Evolutionary conservation across 2,329 filamentous ascomycete genomes (phyloP), one percentile per base, ranked within the genome.

Genomic region (Claviceps purpurea): DNA sequence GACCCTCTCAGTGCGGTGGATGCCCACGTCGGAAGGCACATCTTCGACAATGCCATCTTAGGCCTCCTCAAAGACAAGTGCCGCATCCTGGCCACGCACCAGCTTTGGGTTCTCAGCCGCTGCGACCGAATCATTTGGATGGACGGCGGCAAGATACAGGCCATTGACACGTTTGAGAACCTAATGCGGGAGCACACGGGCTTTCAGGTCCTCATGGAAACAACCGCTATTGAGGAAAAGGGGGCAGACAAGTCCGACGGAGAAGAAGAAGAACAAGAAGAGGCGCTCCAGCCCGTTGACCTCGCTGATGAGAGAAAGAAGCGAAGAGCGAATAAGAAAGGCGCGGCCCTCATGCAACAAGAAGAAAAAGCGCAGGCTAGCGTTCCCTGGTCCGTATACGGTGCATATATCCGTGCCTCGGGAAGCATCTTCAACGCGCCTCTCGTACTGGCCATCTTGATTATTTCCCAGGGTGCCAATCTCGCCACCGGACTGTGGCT

Each of bases 41-140:
- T 98, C 60, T 95, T 97, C 71, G 91, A 97, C 66, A 84, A 95
- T 55, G 91, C 91, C 42, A 96, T 98, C 51, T 82, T 89, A 53
- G 91, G 91, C 7, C 74, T 97, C 10, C 74, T 97, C 51, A 87
- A 86, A 60, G 79, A 91, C 68, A 96, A 96, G 68, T 93, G 89
- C 62, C 79, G 93, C 20, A 85, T 97, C 38, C 74, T 98, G 37
- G 93, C 91, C 1, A 98, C 93, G 0, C 93, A 98, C 67, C 91
- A 97, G 65, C 79, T 97, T 14, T 93, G 94, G 73, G 90, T 97
- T 5, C 77, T 97, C 5, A 89, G 79, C 63, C 84, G 89, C 38
- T 96, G 89, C 60, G 91, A 97, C 64, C 79, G 91, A 38, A 91
- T 97, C 57, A 82, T 97, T 48, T 90, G 89, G 81, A 90, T 98